Conservation (phyloP, 2,329 filamentous ascomycete genomes). For the Cercospora berteroae region DNA sequence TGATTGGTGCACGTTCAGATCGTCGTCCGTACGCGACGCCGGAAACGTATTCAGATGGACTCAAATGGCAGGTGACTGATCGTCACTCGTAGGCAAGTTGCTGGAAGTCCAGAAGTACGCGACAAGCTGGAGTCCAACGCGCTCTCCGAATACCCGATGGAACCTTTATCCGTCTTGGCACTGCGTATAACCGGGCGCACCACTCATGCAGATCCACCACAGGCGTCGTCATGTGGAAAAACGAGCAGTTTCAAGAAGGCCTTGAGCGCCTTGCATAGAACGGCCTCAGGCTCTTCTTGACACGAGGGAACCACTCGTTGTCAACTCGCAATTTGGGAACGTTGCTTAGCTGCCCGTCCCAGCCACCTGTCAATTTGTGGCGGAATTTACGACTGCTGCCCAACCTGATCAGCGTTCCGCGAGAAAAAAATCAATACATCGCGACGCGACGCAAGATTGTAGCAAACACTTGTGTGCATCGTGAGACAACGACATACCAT, state of each 20-base stretch:
- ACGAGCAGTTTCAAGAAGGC: neutral
- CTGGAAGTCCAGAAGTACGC: neutral
- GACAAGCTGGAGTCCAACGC: slow-evolving; percentile 13
- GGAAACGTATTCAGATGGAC: neutral
- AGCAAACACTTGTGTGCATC: neutral
- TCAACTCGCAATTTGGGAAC: neutral
- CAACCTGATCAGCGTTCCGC: neutral
- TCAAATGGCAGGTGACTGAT: neutral
- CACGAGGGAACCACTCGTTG: neutral
- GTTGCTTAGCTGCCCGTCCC: neutral
- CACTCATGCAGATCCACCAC: neutral
- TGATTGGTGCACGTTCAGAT: neutral
- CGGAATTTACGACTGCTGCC: slow-evolving; percentile 11
- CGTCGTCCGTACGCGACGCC: neutral
- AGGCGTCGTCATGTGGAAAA: neutral
- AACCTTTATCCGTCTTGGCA: slow-evolving; percentile 1
- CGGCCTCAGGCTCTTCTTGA: neutral
- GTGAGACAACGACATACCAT: slow-evolving; percentile 6
- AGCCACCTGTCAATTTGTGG: slow-evolving; percentile 6
- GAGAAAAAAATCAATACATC: neutral
- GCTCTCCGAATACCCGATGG: neutral
- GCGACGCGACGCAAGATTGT: neutral
- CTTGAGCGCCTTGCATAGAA: neutral
- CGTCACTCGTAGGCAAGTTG: neutral
- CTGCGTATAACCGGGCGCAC: neutral